phyloP scores from a whole-genome alignment of 306 rosid species.

The Dryas octopetala region DNA sequence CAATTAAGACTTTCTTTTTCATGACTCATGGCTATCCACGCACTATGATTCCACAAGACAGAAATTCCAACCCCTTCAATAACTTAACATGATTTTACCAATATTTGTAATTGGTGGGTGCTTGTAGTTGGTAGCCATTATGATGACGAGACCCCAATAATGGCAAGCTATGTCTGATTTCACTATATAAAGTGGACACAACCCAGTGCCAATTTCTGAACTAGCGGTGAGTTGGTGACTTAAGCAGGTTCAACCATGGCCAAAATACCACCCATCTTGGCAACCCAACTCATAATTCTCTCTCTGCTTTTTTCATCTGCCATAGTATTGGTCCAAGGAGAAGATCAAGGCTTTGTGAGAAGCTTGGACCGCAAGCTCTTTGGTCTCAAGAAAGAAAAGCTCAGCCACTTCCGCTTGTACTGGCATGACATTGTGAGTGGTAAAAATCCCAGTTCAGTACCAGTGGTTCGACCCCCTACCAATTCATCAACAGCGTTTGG shows the following conservation, averaged over 20 bases:
- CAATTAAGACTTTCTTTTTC: neutral
- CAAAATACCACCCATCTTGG: slow-evolving; percentile 19
- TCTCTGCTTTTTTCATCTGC: slow-evolving; percentile 22
- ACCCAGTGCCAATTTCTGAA: neutral
- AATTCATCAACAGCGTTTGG: slow-evolving; percentile 39
- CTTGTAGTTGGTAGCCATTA: neutral
- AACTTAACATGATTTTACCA: neutral
- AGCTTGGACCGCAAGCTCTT: slow-evolving; percentile 19
- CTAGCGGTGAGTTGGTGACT: neutral
- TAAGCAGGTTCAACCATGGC: slow-evolving; percentile 26
- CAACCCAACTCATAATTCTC: slow-evolving; percentile 18
- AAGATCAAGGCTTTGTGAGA: slow-evolving; percentile 24
- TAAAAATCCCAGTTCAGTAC: slow-evolving; percentile 25
- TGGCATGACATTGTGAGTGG: slow-evolving; percentile 48
- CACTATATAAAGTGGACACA: slow-evolving; percentile 1
- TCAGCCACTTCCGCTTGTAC: slow-evolving; percentile 47
- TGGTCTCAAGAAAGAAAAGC: slow-evolving; percentile 44
- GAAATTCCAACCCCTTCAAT: neutral
- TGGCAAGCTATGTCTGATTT: neutral
- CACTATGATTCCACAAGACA: neutral
- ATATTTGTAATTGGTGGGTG: neutral
- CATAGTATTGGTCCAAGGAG: neutral
- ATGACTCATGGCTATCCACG: no score
- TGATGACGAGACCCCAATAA: neutral
- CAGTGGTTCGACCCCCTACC: slow-evolving; percentile 19